Evolutionary conservation across 495 filamentous ascomycete species (phyloP), one percentile per base, ranked within the genome.

Genomic region (Penicillium maclennaniae): DNA sequence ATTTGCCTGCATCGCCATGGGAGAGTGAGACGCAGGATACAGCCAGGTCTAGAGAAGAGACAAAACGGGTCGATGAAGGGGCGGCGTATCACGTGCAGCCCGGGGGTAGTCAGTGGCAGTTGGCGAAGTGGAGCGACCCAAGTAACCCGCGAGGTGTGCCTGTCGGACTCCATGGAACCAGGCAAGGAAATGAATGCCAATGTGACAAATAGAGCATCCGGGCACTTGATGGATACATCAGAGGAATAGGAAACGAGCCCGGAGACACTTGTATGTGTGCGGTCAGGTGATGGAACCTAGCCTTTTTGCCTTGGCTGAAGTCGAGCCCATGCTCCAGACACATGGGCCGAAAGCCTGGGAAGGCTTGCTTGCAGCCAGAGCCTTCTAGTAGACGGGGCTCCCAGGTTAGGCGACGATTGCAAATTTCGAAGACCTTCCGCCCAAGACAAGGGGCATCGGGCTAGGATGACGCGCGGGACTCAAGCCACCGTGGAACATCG

Each of bases 391-490:
- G n/a, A n/a, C n/a, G n/a, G n/a, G n/a, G n/a, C n/a, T n/a, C n/a
- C n/a, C n/a, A n/a, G n/a, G n/a, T n/a, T n/a, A n/a, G n/a, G n/a
- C n/a, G n/a, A n/a, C n/a, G n/a, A n/a, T n/a, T n/a, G n/a, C n/a
- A n/a, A n/a, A n/a, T n/a, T n/a, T n/a, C n/a, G n/a, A n/a, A n/a
- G n/a, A n/a, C n/a, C n/a, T n/a, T n/a, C n/a, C n/a, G n/a, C n/a
- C n/a, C n/a, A n/a, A n/a, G n/a, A n/a, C n/a, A n/a, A n/a, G n/a
- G n/a, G n/a, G n/a, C n/a, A n/a, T 14, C 9, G 1, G 31, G 31
- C 39, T 40, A n/a, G 38, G 40, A 59, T 60, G 60, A 63, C 50
- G 50, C 56, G 45, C 31, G 48, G 57, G 34, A 44, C 49, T 60
- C 46, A 56, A 63, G 56, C 60, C 60, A 63, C 60, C 38, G 34